A percentile compares a stretch with the other conserved stretches of the same genome.
Evolutionary conservation across 2,329 filamentous ascomycete genomes (phyloP).

Genomic region (Colletotrichum filicis): DNA sequence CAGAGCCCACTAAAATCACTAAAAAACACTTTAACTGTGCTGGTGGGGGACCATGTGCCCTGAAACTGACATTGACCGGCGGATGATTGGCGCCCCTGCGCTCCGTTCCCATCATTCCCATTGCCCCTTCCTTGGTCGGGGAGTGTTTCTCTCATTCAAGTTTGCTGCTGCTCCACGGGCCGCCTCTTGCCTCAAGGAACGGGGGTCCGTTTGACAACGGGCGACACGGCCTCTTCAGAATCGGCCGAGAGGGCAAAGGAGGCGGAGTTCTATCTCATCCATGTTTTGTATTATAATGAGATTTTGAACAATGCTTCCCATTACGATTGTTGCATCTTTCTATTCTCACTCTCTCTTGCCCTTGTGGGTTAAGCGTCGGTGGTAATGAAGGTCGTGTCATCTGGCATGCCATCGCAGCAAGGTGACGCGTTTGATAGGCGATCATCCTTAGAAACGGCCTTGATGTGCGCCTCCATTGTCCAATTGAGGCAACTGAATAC

Average conservation of each 20-base stretch:
- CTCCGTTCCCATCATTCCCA: neutral
- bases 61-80: conserved; percentile 26
- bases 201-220: neutral
- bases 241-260: neutral
- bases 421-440: conserved; percentile 12
- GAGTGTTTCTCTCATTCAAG: neutral
- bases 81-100: conserved; percentile 19
- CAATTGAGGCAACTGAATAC: neutral
- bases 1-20: conserved; percentile 9
- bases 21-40: neutral
- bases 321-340: too few relatives aligned
- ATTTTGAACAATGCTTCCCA: neutral
- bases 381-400: neutral
- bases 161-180: neutral
- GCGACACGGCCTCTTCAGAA: neutral
- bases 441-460: conserved; percentile 4
- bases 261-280: neutral
- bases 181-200: neutral
- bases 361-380: neutral
- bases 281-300: neutral
- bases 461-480: conserved; percentile 2
- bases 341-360: neutral
- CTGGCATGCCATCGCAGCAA: neutral
- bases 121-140: neutral
- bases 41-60: neutral